Conservation (phyloP, 768 basidiomycete genomes). For the Boletus vermiculosoides region DNA sequence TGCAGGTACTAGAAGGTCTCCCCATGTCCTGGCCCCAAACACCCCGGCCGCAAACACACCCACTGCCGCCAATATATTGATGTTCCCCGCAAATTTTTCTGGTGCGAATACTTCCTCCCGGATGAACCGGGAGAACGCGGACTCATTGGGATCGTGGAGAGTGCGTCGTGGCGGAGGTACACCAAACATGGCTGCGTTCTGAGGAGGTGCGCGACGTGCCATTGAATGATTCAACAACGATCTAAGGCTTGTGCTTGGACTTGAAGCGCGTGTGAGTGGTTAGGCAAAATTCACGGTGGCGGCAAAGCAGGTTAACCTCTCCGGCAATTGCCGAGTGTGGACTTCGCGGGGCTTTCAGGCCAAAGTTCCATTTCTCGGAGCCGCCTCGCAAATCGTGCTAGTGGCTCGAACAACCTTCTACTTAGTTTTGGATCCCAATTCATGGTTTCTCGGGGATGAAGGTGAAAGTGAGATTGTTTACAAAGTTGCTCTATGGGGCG, state of each 20-base stretch:
- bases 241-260: background rate
- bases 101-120: constrained; percentile 68
- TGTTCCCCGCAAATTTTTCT: constrained; percentile 72
- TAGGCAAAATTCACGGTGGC: background rate
- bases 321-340: constrained; percentile 19
- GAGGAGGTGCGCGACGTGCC: constrained; percentile 68
- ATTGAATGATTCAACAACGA: constrained; percentile 36
- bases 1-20: constrained; percentile 71
- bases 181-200: constrained; percentile 52
- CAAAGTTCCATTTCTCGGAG: background rate
- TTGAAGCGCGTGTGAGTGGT: background rate
- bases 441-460: background rate
- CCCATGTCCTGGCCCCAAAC: constrained; percentile 70
- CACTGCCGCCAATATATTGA: constrained; percentile 65
- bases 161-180: constrained; percentile 40
- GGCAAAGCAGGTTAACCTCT: background rate
- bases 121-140: constrained; percentile 51
- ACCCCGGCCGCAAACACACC: constrained; percentile 71
- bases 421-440: background rate
- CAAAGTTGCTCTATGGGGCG: background rate
- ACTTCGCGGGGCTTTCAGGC: constrained; percentile 2
- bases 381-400: background rate
- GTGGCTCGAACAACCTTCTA: background rate
- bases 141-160: constrained; percentile 59
- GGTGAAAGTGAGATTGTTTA: background rate